These are phyloP conservation scores for Hypoxylon subgilvum DNA, from an alignment of 495 filamentous ascomycete species.

Conservation along the genomic window DNA sequence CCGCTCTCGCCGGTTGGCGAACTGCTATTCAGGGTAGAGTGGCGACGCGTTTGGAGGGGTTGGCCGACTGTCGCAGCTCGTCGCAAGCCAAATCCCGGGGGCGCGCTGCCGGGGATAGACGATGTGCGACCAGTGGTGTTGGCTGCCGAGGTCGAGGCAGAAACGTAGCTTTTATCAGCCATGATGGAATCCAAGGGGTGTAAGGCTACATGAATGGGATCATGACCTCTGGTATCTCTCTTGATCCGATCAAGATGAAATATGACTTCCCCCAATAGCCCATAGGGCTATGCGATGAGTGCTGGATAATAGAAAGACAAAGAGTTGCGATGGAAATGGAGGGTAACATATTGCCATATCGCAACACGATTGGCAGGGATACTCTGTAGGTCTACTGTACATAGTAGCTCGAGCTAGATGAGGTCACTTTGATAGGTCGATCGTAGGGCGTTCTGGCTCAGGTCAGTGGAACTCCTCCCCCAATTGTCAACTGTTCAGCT, in stretches of 20 bases:
- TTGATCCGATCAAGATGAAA: background rate
- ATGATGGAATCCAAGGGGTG: slow-evolving; percentile 23
- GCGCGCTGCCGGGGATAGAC: slow-evolving; percentile 16
- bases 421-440: slow-evolving; percentile 16
- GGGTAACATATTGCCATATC: background rate
- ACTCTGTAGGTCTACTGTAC: too few relatives aligned
- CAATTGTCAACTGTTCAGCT: slow-evolving; percentile 16
- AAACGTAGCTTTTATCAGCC: slow-evolving; percentile 33
- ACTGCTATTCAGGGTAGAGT: slow-evolving; percentile 11
- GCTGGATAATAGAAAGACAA: slow-evolving; percentile 7
- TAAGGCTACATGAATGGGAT: slow-evolving; percentile 30
- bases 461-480: background rate
- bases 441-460: background rate
- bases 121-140: slow-evolving; percentile 26
- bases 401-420: too few relatives aligned
- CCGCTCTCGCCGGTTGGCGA: slow-evolving; percentile 32
- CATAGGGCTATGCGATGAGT: slow-evolving; percentile 20
- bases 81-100: slow-evolving; percentile 40
- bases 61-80: slow-evolving; percentile 47
- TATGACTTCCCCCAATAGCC: slow-evolving; percentile 16
- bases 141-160: slow-evolving; percentile 29
- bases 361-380: too few relatives aligned
- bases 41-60: slow-evolving; percentile 30
- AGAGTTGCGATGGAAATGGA: slow-evolving; percentile 13
- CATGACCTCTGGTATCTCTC: background rate